These are phyloP conservation scores for Hylodesmum podocarpum DNA, from an alignment of 306 rosid species.

Conservation along the genomic window DNA sequence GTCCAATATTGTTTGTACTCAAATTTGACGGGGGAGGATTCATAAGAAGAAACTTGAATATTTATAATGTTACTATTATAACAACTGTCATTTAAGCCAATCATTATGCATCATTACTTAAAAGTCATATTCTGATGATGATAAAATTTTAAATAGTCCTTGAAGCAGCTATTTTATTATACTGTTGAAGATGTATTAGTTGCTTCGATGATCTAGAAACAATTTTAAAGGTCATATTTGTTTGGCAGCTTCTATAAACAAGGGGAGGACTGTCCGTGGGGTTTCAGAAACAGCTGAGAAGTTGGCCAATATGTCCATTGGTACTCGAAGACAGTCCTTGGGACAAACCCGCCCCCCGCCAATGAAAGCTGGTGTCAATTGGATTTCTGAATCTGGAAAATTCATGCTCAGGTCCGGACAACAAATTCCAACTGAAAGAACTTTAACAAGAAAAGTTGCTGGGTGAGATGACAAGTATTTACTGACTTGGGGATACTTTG, in stretches of 20 bases:
- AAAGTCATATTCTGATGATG: neutral
- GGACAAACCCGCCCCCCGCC: constrained; percentile 64
- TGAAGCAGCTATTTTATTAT: neutral
- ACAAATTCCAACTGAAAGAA: constrained; percentile 58
- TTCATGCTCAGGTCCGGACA: constrained; percentile 53
- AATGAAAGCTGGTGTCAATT: constrained; percentile 81
- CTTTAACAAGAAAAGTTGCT: constrained; percentile 65
- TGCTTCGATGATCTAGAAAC: constrained; percentile 12
- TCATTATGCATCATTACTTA: neutral
- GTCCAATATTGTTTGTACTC: neutral
- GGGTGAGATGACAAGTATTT: constrained; percentile 48
- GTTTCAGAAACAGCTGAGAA: constrained; percentile 72
- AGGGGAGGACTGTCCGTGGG: constrained; percentile 57
- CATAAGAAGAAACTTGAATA: neutral
- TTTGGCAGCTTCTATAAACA: constrained; percentile 55
- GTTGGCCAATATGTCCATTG: constrained; percentile 67
- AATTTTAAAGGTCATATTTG: constrained; percentile 2
- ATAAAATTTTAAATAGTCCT: neutral
- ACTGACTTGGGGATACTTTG: neutral
- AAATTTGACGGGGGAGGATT: neutral
- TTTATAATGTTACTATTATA: neutral
- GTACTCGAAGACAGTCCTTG: constrained; percentile 53
- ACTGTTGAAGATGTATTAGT: neutral
- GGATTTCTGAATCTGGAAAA: constrained; percentile 66
- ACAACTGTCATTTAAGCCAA: neutral